Conservation (phyloP, 2,329 filamentous ascomycete species). For the Trichoderma sp. region DNA sequence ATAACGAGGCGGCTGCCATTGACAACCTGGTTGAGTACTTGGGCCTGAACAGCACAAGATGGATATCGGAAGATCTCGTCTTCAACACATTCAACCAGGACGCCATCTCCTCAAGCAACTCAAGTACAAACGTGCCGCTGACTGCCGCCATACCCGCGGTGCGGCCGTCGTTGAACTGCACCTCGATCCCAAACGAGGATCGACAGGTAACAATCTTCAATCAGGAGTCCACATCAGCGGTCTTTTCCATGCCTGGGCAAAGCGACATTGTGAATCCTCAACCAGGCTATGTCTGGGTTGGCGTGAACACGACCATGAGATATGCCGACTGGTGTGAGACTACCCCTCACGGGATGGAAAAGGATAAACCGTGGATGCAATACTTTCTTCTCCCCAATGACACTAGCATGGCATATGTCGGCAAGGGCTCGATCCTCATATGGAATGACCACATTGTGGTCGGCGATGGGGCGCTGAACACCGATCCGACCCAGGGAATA, state of each 20-base stretch:
- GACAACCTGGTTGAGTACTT: conserved; percentile 19
- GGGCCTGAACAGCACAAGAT: conserved; percentile 16
- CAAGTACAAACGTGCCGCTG: conserved; percentile 1
- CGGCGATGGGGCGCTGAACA: conserved; percentile 13
- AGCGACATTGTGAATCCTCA: neutral
- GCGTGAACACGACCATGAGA: conserved; percentile 13
- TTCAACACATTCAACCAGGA: neutral
- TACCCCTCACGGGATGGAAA: neutral
- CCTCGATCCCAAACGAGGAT: conserved; percentile 11
- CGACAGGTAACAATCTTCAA: conserved; percentile 5
- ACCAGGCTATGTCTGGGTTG: conserved; percentile 6
- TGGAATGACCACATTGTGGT: neutral
- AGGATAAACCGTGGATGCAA: conserved; percentile 16
- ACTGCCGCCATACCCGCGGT: conserved; percentile 1
- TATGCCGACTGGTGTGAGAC: conserved; percentile 16
- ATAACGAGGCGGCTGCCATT: conserved; percentile 18
- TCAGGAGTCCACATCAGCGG: neutral
- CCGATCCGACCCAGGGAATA: neutral
- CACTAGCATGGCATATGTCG: conserved; percentile 16
- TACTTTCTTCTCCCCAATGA: conserved; percentile 23
- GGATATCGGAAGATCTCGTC: conserved; percentile 2
- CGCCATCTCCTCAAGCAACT: neutral
- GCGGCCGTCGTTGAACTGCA: conserved; percentile 14
- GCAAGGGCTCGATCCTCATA: neutral
- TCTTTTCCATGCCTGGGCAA: conserved; percentile 8